Conservation (phyloP, 1,284 basidiomycete species). For the Cryptococcus wingfieldii region DNA sequence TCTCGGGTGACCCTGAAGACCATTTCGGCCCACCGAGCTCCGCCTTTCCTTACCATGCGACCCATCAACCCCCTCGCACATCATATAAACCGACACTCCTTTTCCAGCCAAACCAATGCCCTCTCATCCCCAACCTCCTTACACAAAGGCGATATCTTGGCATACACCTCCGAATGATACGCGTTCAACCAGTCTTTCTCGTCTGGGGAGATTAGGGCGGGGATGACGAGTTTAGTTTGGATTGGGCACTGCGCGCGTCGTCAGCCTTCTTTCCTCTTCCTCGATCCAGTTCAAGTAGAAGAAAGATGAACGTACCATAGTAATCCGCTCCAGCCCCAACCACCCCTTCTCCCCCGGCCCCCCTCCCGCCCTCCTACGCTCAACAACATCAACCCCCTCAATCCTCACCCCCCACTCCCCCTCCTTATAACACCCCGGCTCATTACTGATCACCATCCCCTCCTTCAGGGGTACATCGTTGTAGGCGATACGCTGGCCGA, state of each 20-base stretch:
- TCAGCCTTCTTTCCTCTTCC: background rate
- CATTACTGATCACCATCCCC: conserved; percentile 86
- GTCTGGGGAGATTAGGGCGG: conserved; percentile 58
- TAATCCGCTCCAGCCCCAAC: conserved; percentile 77
- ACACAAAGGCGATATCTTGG: conserved; percentile 73
- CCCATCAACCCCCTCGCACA: background rate
- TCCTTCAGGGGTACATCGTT: conserved; percentile 64
- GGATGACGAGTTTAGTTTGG: conserved; percentile 75
- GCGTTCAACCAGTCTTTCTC: conserved; percentile 79
- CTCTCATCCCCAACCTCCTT: conserved; percentile 56
- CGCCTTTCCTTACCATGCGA: no score
- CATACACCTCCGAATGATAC: conserved; percentile 74
- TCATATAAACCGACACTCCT: conserved; percentile 51
- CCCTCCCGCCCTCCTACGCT: conserved; percentile 65
- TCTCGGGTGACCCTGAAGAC: no score
- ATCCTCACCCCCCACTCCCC: conserved; percentile 90
- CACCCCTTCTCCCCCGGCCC: conserved; percentile 82
- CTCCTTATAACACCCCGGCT: conserved; percentile 92
- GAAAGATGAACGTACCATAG: conserved; percentile 56
- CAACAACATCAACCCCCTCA: conserved; percentile 79
- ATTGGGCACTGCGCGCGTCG: conserved; percentile 66
- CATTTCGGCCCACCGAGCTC: no score
- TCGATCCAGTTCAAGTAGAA: background rate
- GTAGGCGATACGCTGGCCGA: conserved; percentile 67
- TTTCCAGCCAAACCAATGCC: conserved; percentile 74